Evolutionary conservation across 2,329 filamentous ascomycete species (phyloP), one percentile per base, ranked within the genome.

Genomic region (Cryphonectria parasitica): DNA sequence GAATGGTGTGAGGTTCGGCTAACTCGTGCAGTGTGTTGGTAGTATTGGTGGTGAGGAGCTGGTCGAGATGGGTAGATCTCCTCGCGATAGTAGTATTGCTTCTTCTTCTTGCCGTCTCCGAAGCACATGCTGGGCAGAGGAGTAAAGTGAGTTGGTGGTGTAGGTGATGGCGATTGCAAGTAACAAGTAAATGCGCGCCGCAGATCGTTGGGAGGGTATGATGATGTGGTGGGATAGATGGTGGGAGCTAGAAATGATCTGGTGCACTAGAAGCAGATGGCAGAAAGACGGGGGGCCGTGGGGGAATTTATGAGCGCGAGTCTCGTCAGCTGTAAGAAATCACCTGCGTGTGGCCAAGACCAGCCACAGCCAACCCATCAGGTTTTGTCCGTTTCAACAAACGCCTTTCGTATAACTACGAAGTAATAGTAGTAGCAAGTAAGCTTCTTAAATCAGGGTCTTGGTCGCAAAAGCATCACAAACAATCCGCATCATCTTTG

Each of bases 101-200:
- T 36, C 28, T 34, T 36, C 28, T 45, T 60, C 15, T 56, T 34
- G 31, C 52, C 25, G 25, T 22, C 34, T 28, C 65, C 65, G 39
- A 67, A 67, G 41, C 65, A 67, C 65, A 64, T 64, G 41, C 15
- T 64, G 41, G 63, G 63, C 43, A 61, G 58, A n/a, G n/a, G 8
- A 22, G 6, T 36, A 4, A 6, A 10, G 17, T n/a, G 15, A 22
- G 7, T 36, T n/a, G 34, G 31, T 36, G 31, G 1, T 39, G 22
- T 31, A 3, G 58, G 31, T 39, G 58, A 39, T 39, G 25, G 17
- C 34, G 56, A 36, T 11, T 4, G 31, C 7, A 15, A 39, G 4
- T 34, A 34, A 28, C 25, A 60, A 3, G 28, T 28, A 34, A 22
- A 28, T 13, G 22, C 25, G 25, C 7, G n/a, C 52, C 25, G 7